These are phyloP conservation scores for Salpingoeca rosetta DNA, from an alignment of 78 protist species.

Conservation along the genomic window DNA sequence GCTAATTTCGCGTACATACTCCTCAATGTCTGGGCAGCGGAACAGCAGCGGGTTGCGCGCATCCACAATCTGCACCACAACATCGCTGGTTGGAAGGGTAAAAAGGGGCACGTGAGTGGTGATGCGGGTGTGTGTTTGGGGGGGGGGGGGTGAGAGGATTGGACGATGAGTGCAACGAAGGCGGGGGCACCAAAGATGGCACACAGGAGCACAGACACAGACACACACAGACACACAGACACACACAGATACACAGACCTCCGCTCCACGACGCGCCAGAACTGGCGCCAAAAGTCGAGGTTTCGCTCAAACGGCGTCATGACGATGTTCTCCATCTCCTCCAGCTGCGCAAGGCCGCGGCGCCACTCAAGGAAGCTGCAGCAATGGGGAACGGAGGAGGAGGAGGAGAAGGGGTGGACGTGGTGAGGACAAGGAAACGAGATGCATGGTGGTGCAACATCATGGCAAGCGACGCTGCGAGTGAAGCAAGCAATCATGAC, in stretches of 20 bases:
- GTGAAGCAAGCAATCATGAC: too few species aligned
- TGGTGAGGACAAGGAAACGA: too few species aligned
- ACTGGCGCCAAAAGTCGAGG: slow-evolving; percentile 96
- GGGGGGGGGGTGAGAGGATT: too few species aligned
- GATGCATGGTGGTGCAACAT: too few species aligned
- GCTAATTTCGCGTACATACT: slow-evolving; percentile 48
- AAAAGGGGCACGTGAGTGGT: neutral
- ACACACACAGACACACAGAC: too few species aligned
- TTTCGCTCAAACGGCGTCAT: slow-evolving; percentile 95
- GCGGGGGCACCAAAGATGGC: too few species aligned
- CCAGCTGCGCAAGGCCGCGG: slow-evolving; percentile 66
- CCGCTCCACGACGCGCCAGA: slow-evolving; percentile 98
- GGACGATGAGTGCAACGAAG: too few species aligned
- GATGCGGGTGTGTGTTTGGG: too few species aligned
- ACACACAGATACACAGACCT: neutral
- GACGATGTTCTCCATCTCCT: slow-evolving; percentile 44
- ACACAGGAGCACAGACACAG: too few species aligned
- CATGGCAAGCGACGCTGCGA: too few species aligned
- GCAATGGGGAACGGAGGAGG: neutral
- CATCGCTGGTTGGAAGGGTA: too few species aligned
- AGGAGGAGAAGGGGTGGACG: too few species aligned
- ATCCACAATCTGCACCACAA: slow-evolving; percentile 92
- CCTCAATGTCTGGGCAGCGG: slow-evolving; percentile 69
- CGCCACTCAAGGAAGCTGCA: slow-evolving; percentile 83
- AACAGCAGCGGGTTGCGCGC: slow-evolving; percentile 93